Evolutionary conservation across 179 eudicot genomes (phyloP), one percentile per base, ranked within the genome.

Genomic region (Spinacia oleracea): DNA sequence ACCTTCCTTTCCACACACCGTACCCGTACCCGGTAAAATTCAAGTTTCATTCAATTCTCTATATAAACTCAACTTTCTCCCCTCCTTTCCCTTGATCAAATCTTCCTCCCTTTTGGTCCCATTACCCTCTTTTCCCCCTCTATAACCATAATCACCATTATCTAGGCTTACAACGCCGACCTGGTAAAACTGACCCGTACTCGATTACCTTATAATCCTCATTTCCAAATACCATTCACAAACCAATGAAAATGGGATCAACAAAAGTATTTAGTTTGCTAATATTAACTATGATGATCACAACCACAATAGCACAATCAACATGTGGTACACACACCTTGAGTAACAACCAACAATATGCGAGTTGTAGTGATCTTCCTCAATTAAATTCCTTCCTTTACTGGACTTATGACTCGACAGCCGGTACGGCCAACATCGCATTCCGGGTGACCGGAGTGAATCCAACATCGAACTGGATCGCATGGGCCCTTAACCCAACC

Each of bases 401-500:
- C 66, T 89, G 96, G 96, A 88, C 82, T 69, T 87, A 86, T 77
- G 51, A 74, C 69, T 51, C 84, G 12, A 43, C 79, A 55, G n/a
- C 85, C 4, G 18, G 48, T 15, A 79, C 80, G 29, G 89, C 84
- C 15, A 75, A 78, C 10, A 81, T 89, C 32, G 91, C 92, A 5
- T 88, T 82, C 75, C 74, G 91, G 10, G 87, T 68, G 76, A 81
- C 74, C 14, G 84, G 82, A 14, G 53, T 80, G 1, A 67, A 12
- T 18, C 56, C 70, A 3, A 29, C 78, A n/a, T 77, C 81, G 5
- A 76, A 65, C 25, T 90, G 93, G 93, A 72, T 87, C 25, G 89
- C 93, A 0, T 89, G 91, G 90, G 93, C 88, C 2, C 85, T 90
- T 42, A 90, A 90, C 59, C 93, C 89, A 0, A 80, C 82, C 3